These are phyloP conservation scores for Hyaloscypha variabilis DNA, from an alignment of 495 filamentous ascomycete species.

Conservation along the genomic window DNA sequence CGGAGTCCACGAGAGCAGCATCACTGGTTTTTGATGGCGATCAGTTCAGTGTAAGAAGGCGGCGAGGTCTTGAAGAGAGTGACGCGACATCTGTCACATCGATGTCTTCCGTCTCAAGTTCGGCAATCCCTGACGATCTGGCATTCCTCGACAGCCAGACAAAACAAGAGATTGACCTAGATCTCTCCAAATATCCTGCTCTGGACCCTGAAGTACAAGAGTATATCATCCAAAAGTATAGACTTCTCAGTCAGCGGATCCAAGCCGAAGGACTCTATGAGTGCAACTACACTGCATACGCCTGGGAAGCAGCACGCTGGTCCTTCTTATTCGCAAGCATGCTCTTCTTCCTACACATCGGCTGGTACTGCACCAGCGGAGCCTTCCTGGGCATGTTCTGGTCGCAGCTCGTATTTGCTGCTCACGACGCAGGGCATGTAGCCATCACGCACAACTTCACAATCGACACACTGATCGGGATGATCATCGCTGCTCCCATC, in stretches of 20 bases:
- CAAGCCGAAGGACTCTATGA: conserved; percentile 74
- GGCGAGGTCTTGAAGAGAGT: conserved; percentile 12
- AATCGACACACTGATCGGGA: conserved; percentile 79
- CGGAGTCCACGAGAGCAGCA: neutral
- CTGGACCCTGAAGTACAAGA: conserved; percentile 74
- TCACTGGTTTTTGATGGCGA: too few species aligned
- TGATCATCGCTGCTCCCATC: conserved; percentile 84
- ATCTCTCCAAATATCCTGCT: conserved; percentile 78
- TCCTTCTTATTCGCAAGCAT: conserved; percentile 61
- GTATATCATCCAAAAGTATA: conserved; percentile 79
- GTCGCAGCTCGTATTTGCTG: conserved; percentile 93
- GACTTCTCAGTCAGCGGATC: conserved; percentile 69
- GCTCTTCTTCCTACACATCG: conserved; percentile 62
- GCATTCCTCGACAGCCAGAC: conserved; percentile 75
- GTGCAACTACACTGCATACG: conserved; percentile 83
- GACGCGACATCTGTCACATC: conserved; percentile 27
- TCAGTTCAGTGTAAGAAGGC: too few species aligned
- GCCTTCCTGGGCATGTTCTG: conserved; percentile 78
- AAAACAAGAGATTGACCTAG: conserved; percentile 68
- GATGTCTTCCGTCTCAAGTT: neutral
- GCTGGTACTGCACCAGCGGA: conserved; percentile 61
- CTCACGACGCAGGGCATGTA: conserved; percentile 96
- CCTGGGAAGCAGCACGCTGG: conserved; percentile 73
- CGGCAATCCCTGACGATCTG: conserved; percentile 31
- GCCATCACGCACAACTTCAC: conserved; percentile 90